Base-by-base conservation (phyloP, 2,329 filamentous ascomycete genomes). In the Tolypocladium cylindrosporum region DNA sequence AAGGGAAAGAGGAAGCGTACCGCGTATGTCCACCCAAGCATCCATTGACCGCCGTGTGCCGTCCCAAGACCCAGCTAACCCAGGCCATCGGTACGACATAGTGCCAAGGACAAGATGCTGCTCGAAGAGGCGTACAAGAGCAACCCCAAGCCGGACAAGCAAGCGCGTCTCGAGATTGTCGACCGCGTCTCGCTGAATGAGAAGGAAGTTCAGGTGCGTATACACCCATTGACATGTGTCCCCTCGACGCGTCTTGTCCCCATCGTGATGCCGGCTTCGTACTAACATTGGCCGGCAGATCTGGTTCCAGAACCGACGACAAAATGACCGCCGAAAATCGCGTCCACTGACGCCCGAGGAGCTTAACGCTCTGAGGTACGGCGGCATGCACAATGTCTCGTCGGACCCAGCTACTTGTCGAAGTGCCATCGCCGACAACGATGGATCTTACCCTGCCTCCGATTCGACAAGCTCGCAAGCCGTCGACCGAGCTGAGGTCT, bases 251-350 rank as follows among this genome's bases (percentile, higher is more conserved):
- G 40, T 37, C 40, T 36, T 19, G 54, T 55, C 2, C 37, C 55
- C 39, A 51, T 52, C 41, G 39, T 50, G 2, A 24, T 19, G 36
- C 16, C 24, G 52, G 61, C 42, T 37, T 55, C 57, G 37, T 55
- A 59, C 64, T 65, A 55, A 65, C 61, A 59, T 55, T 19, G 42
- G 45, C 34, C 57, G 52, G n/a, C 59, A 97, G 93, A 96, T 97
- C 66, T 97, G 93, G 93, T 97, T 97, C 75, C 93, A 97, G 69
- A 97, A 97, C 69, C 85, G 91, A 68, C 84, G 93, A 63, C 93
- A 97, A 72, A 96, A 95, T 73, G 90, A 95, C 71, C 84, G 93
- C 66, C 85, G 93, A 64, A 95, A 93, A 76, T 91, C 90, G 57
- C 88, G 90, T 65, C 91, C 92, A 53, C 80, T 96, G 42, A 84